These are phyloP conservation scores for Kodamaea restingae DNA, from an alignment of 805 yeast genomes.

Conservation along the genomic window DNA sequence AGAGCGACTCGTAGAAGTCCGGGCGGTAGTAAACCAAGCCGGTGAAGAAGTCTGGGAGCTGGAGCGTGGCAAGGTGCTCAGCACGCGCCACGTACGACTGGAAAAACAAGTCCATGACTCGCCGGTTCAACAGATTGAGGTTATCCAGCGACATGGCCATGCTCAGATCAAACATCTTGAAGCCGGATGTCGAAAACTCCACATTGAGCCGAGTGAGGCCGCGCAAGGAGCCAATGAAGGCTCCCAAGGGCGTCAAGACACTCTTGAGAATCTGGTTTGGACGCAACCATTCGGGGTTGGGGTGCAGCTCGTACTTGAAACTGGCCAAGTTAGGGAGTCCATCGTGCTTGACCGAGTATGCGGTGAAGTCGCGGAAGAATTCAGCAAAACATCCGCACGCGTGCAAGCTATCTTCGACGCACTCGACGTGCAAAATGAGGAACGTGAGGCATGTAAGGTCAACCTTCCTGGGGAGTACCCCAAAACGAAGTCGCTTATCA, in stretches of 20 bases:
- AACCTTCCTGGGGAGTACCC: constrained; percentile 19
- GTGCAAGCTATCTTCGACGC: constrained; percentile 22
- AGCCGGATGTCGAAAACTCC: constrained; percentile 34
- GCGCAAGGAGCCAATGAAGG: constrained; percentile 22
- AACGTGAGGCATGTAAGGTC: constrained; percentile 20
- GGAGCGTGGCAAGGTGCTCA: constrained; percentile 16
- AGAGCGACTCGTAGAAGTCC: constrained; percentile 28
- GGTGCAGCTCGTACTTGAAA: constrained; percentile 29
- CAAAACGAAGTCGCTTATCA: constrained; percentile 21
- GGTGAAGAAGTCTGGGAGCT: constrained; percentile 33
- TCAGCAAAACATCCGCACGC: constrained; percentile 25
- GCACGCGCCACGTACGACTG: constrained; percentile 18
- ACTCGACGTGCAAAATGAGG: constrained; percentile 28
- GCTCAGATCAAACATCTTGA: constrained; percentile 34
- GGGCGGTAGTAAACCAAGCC: constrained; percentile 37
- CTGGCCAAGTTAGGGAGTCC: constrained; percentile 30
- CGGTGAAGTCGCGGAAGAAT: constrained; percentile 26
- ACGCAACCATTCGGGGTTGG: constrained; percentile 32
- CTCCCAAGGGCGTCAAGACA: constrained; percentile 29
- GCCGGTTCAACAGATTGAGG: constrained; percentile 31
- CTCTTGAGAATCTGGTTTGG: constrained; percentile 31
- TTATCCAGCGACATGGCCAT: constrained; percentile 26
- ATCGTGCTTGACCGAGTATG: constrained; percentile 16
- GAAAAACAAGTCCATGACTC: constrained; percentile 35
- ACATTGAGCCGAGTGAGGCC: constrained; percentile 23